These are phyloP conservation scores for Lactarius indigo DNA, from an alignment of 768 basidiomycete genomes.

Conservation along the genomic window DNA sequence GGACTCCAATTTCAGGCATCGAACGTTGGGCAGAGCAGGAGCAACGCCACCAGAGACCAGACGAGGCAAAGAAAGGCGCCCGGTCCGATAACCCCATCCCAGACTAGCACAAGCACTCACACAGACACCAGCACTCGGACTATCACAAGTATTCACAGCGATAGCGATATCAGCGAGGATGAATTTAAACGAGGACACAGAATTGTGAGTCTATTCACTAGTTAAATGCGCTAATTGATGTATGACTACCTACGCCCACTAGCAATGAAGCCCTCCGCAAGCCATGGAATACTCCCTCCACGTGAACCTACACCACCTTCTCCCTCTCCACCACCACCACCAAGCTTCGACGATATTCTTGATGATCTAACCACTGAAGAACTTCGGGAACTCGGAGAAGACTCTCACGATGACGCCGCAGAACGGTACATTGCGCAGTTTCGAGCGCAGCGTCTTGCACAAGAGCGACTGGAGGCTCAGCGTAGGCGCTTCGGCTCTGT, in stretches of 20 bases:
- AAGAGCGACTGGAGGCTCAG: constrained; percentile 55
- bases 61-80: background rate
- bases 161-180: constrained; percentile 47
- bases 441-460: constrained; percentile 57
- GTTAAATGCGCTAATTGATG: constrained; percentile 2
- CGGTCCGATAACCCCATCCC: background rate
- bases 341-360: constrained; percentile 63
- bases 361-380: constrained; percentile 60
- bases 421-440: constrained; percentile 69
- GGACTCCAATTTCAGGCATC: background rate
- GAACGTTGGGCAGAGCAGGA: background rate
- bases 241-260: constrained; percentile 22
- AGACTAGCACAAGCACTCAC: background rate
- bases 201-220: constrained; percentile 65
- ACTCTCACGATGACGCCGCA: constrained; percentile 70
- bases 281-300: constrained; percentile 85
- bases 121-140: background rate
- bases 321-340: constrained; percentile 80
- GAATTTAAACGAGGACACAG: constrained; percentile 90
- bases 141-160: background rate
- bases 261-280: constrained; percentile 94
- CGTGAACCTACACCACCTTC: constrained; percentile 61
- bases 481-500: constrained; percentile 77
- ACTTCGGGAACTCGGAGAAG: constrained; percentile 66
- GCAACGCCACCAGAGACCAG: background rate